Evolutionary conservation across 805 yeast species (phyloP).

Genomic region (Priceomyces castillae): DNA sequence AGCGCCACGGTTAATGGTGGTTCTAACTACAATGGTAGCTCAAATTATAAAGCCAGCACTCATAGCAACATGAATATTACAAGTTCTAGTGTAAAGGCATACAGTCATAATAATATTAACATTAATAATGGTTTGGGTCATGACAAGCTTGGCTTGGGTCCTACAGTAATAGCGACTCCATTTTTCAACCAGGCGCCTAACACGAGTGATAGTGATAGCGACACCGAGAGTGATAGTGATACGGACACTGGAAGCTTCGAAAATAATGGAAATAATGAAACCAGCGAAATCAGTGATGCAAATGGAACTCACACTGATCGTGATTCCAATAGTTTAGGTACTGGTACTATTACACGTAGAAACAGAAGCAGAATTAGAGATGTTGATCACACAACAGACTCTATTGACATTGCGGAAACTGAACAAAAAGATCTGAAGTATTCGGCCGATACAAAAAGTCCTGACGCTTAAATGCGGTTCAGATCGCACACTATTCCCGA

Average conservation of each 20-base stretch:
- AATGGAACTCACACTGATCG: neutral
- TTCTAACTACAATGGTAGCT: neutral
- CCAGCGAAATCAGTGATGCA: neutral
- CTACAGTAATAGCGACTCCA: conserved; percentile 35
- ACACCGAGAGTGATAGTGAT: conserved; percentile 4
- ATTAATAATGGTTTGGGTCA: neutral
- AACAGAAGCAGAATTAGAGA: neutral
- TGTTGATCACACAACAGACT: neutral
- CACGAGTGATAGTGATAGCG: conserved; percentile 28
- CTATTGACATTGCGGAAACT: neutral
- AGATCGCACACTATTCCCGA: too few species aligned
- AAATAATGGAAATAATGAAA: neutral
- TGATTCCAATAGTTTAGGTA: neutral
- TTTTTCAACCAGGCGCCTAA: conserved; percentile 39
- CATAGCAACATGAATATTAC: neutral
- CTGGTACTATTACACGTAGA: neutral
- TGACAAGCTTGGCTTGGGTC: neutral
- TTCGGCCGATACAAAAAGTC: neutral
- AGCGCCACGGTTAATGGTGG: conserved; percentile 3
- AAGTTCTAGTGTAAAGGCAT: neutral
- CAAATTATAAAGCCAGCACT: neutral
- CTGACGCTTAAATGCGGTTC: neutral
- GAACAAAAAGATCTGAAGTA: neutral
- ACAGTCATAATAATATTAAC: neutral
- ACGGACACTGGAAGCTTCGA: neutral